phyloP scores from a whole-genome alignment of 2,329 filamentous ascomycete species.

The Cephalotrichum gorgonifer region DNA sequence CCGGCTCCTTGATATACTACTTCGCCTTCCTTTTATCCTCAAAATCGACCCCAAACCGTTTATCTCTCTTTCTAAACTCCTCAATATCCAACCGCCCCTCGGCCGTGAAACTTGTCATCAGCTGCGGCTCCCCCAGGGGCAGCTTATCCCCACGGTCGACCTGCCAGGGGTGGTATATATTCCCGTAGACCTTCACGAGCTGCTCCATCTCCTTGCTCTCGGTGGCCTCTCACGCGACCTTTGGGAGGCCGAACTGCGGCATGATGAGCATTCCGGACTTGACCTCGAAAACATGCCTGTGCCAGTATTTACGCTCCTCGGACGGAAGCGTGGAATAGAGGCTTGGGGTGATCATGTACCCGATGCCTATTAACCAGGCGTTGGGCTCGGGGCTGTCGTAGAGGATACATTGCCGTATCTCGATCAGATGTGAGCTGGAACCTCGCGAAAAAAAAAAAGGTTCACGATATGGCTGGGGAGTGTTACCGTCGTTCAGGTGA shows the following conservation, averaged over 20 bases:
- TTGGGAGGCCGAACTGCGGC: slow-evolving; percentile 51
- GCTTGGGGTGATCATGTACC: slow-evolving; percentile 72
- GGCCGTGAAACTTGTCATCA: slow-evolving; percentile 43
- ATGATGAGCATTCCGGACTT: slow-evolving; percentile 74
- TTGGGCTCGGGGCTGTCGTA: slow-evolving; percentile 61
- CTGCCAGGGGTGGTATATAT: slow-evolving; percentile 82
- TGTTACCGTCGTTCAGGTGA: slow-evolving; percentile 41
- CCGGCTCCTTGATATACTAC: slow-evolving; percentile 26
- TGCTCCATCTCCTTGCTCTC: slow-evolving; percentile 76
- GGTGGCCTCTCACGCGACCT: slow-evolving; percentile 59
- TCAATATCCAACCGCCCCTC: slow-evolving; percentile 39
- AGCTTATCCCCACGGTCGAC: slow-evolving; percentile 58
- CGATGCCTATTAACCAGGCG: slow-evolving; percentile 70
- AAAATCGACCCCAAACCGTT: slow-evolving; percentile 33
- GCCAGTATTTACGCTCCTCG: slow-evolving; percentile 68
- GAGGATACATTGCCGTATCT: slow-evolving; percentile 75
- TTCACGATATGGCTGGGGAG: not conserved
- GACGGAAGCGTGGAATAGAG: slow-evolving; percentile 56
- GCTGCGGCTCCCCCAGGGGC: slow-evolving; percentile 39
- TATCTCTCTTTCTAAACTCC: slow-evolving; percentile 33
- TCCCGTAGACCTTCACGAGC: slow-evolving; percentile 66
- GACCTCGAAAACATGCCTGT: slow-evolving; percentile 65
- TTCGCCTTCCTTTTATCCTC: slow-evolving; percentile 31
- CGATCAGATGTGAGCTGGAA: slow-evolving; percentile 20
- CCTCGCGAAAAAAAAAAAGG: too few relatives aligned